Base-by-base conservation (phyloP, 495 filamentous ascomycete species). In the Aspergillus indologenus region DNA sequence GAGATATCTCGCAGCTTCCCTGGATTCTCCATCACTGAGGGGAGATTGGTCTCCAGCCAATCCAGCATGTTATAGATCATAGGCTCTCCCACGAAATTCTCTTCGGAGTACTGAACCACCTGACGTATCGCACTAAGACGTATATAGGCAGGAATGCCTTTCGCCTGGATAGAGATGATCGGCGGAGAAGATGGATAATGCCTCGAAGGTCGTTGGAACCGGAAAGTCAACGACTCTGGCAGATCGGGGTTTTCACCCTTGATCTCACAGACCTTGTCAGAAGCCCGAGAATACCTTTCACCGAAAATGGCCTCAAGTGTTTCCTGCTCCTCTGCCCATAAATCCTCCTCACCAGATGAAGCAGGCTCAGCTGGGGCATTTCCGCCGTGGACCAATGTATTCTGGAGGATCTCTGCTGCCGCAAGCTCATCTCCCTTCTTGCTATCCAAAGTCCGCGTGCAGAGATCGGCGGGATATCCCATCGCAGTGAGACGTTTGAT, bases 41-140 rank as follows among this genome's bases (percentile, higher is more conserved):
- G 82, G 47, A 96, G 81, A 53, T 92, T 83, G 23, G 83, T 77
- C 66, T 98, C 92, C 14, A 97, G 69, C 91, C 92, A 98, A 71
- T 96, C 91, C 17, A 93, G 75, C 24, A 96, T 80, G 54, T 90
- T 89, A 71, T 91, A 98, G 11, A 96, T 82, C 86, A 95, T 94
- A 51, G 88, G 86, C 61, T 92, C 88, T 23, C 92, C 95, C 17
- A 85, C 68, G 44, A 95, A 79, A 46, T 82, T 82, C 29, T 83
- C 78, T 51, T 79, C 71, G 1, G 92, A 86, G 70, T 90, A 83
- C 17, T 81, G 74, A 3, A 96, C 79, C 2, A 84, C 84, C 71
- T 87, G 87, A 60, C 91, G 87, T 67, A 93, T 89, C 17, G 95
- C 85, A 65, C 91, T 96, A 4, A 98, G 79, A 46, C 90, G 88